These are phyloP conservation scores for Naematelia encephala DNA, from an alignment of 768 basidiomycete genomes.

Conservation along the genomic window DNA sequence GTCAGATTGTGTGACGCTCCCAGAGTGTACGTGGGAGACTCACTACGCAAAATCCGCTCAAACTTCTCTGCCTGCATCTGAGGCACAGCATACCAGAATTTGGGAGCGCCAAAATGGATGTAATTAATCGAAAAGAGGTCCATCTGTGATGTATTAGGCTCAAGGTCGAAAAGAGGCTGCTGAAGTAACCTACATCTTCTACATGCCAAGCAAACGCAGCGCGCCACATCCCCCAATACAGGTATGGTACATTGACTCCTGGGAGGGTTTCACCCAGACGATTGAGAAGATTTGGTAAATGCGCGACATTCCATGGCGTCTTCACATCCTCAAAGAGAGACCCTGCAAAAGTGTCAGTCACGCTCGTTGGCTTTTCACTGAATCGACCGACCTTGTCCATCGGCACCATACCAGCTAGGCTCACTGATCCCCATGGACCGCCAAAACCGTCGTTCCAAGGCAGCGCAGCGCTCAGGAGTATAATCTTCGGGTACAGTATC, in stretches of 20 bases:
- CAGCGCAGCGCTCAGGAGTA: slow-evolving; percentile 78
- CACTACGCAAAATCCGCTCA: slow-evolving; percentile 87
- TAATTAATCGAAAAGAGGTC: slow-evolving; percentile 99
- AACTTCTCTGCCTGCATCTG: slow-evolving; percentile 75
- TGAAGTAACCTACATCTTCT: slow-evolving; percentile 64
- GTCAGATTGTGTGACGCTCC: not conserved
- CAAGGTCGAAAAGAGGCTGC: not conserved
- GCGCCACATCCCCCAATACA: slow-evolving; percentile 99
- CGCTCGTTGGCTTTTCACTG: slow-evolving; percentile 59
- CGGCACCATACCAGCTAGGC: slow-evolving; percentile 97
- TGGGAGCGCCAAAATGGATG: slow-evolving; percentile 96
- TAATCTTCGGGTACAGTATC: slow-evolving; percentile 73
- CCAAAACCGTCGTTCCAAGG: slow-evolving; percentile 88
- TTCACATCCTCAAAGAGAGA: slow-evolving; percentile 65
- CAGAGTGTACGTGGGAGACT: slow-evolving; percentile 24
- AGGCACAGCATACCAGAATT: slow-evolving; percentile 90
- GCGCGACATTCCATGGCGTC: slow-evolving; percentile 88
- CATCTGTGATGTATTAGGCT: slow-evolving; percentile 56
- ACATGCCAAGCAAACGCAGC: slow-evolving; percentile 99
- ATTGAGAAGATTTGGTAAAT: slow-evolving; percentile 78
- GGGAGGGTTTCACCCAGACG: slow-evolving; percentile 72
- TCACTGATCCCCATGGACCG: slow-evolving; percentile 81
- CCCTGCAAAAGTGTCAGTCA: slow-evolving; percentile 27
- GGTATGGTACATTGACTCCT: slow-evolving; percentile 94
- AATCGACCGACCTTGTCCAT: slow-evolving; percentile 70